phyloP scores from a whole-genome alignment of 306 rosid genomes.

The Biancaea sappan region DNA sequence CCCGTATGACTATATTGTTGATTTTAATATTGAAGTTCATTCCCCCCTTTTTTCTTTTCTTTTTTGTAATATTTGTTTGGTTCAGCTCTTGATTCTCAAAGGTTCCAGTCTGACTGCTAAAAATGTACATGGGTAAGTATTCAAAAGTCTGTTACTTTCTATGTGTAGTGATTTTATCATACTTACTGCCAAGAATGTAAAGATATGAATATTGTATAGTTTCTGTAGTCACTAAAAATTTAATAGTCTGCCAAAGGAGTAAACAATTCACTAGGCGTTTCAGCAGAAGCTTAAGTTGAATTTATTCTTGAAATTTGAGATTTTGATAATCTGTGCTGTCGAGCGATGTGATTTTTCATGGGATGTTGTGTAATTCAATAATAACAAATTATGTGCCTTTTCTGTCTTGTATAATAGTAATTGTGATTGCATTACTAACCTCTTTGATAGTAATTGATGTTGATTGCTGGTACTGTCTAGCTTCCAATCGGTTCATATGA shows the following conservation, averaged over 20 bases:
- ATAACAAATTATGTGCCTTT: neutral
- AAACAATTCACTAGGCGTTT: constrained; percentile 17
- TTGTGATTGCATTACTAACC: neutral
- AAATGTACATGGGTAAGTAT: constrained; percentile 83
- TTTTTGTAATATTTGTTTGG: constrained; percentile 33
- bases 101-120: constrained; percentile 78
- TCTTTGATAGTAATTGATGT: neutral
- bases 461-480: neutral
- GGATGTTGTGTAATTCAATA: neutral
- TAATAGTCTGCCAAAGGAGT: neutral
- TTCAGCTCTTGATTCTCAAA: constrained; percentile 81
- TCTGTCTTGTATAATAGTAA: neutral
- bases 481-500: neutral
- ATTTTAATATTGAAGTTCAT: constrained; percentile 34
- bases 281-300: neutral
- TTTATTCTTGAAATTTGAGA: neutral
- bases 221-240: constrained; percentile 6
- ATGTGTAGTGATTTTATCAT: constrained; percentile 15
- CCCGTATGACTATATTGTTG: constrained; percentile 2
- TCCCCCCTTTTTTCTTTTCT: neutral
- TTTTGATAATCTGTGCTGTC: neutral
- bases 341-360: neutral
- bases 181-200: neutral
- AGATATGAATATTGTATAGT: constrained; percentile 23
- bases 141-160: constrained; percentile 21